Conservation (phyloP, 1,284 basidiomycete species). For the Fistulinella cinereoalba region DNA sequence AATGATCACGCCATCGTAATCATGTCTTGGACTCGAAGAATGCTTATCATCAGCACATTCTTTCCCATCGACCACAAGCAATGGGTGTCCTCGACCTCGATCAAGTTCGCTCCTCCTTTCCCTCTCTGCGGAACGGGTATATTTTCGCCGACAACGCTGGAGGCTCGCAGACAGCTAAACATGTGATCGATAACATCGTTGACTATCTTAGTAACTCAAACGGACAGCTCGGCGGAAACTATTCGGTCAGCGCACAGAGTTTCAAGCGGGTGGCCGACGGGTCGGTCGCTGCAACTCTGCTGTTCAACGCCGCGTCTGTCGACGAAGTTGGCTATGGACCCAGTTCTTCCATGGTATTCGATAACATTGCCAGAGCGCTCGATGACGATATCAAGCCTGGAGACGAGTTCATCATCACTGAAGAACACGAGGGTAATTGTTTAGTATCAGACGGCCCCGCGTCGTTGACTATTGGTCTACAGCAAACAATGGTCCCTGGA, state of each 20-base stretch:
- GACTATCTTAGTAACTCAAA: slow-evolving; percentile 72
- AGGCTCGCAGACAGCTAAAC: slow-evolving; percentile 61
- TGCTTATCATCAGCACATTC: background rate
- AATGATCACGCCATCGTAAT: slow-evolving; percentile 1
- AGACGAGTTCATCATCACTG: slow-evolving; percentile 73
- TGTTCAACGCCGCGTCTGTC: slow-evolving; percentile 60
- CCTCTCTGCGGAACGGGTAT: slow-evolving; percentile 56
- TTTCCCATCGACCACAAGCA: background rate
- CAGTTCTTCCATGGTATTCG: slow-evolving; percentile 65
- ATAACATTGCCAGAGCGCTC: slow-evolving; percentile 61
- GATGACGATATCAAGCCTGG: slow-evolving; percentile 50
- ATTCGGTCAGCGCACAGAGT: slow-evolving; percentile 53
- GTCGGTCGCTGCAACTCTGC: slow-evolving; percentile 48
- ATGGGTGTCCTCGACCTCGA: slow-evolving; percentile 45
- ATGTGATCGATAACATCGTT: slow-evolving; percentile 55
- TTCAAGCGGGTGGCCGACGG: slow-evolving; percentile 54
- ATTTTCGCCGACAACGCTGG: slow-evolving; percentile 80
- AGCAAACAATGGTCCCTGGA: slow-evolving; percentile 82
- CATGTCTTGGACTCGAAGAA: background rate
- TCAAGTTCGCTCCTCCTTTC: slow-evolving; percentile 58
- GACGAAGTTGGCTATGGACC: slow-evolving; percentile 67
- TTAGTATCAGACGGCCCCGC: too few relatives aligned
- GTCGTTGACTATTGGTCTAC: background rate
- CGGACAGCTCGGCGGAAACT: slow-evolving; percentile 69
- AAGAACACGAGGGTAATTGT: slow-evolving; percentile 79